phyloP scores from a whole-genome alignment of 306 rosid genomes.

The Vigna reflexopilosa region DNA sequence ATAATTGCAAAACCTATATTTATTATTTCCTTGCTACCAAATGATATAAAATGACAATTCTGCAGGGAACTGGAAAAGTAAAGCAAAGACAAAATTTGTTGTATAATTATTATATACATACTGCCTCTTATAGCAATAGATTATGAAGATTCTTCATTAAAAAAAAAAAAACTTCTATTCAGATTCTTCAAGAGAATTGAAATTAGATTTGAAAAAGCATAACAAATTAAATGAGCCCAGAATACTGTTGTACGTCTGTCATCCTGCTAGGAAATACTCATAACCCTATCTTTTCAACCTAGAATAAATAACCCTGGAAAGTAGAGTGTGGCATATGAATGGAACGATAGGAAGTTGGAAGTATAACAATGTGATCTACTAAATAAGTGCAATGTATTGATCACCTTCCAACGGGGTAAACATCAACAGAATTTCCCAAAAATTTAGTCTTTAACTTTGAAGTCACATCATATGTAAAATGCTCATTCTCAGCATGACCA shows the following conservation, averaged over 20 bases:
- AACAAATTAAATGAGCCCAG: constrained; percentile 9
- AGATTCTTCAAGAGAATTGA: constrained; percentile 36
- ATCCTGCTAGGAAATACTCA: constrained; percentile 22
- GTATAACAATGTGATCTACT: constrained; percentile 18
- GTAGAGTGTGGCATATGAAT: constrained; percentile 24
- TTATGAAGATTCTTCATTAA: constrained; percentile 28
- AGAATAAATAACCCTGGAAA: constrained; percentile 3
- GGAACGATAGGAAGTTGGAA: constrained; percentile 39
- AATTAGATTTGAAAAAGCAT: constrained; percentile 27
- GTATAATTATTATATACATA: not conserved
- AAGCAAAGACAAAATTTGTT: constrained; percentile 15
- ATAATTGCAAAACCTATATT: constrained; percentile 3
- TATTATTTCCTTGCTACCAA: constrained; percentile 17
- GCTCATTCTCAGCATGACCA: constrained; percentile 90
- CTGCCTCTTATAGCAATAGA: constrained; percentile 20
- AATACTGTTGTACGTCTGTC: constrained; percentile 22
- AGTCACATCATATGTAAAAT: constrained; percentile 85
- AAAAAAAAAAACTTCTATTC: constrained; percentile 11
- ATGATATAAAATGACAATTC: constrained; percentile 18
- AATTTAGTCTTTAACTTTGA: constrained; percentile 93
- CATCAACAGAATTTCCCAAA: constrained; percentile 86
- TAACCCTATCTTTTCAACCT: not conserved
- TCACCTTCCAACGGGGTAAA: constrained; percentile 97
- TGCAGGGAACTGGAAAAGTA: constrained; percentile 17
- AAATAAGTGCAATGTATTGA: constrained; percentile 26